Evolutionary conservation across 2,329 filamentous ascomycete species (phyloP).

Genomic region (Fusarium sp.): DNA sequence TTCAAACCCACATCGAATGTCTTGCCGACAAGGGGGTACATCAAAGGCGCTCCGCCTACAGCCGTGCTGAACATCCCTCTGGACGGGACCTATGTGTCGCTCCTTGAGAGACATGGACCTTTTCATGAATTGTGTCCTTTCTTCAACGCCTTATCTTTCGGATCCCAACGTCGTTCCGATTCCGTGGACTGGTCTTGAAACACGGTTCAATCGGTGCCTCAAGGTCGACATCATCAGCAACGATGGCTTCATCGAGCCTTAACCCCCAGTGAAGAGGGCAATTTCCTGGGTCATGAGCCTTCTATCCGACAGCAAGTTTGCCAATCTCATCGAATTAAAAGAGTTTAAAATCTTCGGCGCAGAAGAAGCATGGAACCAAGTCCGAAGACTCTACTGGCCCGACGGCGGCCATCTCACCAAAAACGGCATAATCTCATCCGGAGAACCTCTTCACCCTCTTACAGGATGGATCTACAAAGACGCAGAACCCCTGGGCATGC

Average conservation of each 20-base stretch:
- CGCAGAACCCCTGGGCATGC: slow-evolving; percentile 37
- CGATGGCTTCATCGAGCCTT: slow-evolving; percentile 51
- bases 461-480: slow-evolving; percentile 53
- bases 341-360: slow-evolving; percentile 47
- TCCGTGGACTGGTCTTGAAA: slow-evolving; percentile 44
- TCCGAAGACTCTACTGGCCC: slow-evolving; percentile 57
- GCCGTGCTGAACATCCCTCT: slow-evolving; percentile 47
- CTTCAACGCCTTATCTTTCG: slow-evolving; percentile 27
- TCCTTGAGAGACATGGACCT: slow-evolving; percentile 39
- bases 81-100: slow-evolving; percentile 35
- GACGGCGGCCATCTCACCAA: slow-evolving; percentile 50
- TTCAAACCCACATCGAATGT: slow-evolving; percentile 16
- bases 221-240: slow-evolving; percentile 55
- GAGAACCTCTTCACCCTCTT: slow-evolving; percentile 57
- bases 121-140: slow-evolving; percentile 26
- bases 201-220: slow-evolving; percentile 31
- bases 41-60: slow-evolving; percentile 38
- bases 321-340: slow-evolving; percentile 46
- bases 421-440: slow-evolving; percentile 47
- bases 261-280: slow-evolving; percentile 52
- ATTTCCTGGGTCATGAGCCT: slow-evolving; percentile 46
- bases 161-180: slow-evolving; percentile 45
- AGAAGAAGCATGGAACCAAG: slow-evolving; percentile 44
- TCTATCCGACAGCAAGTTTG: slow-evolving; percentile 28
- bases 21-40: slow-evolving; percentile 17